Base-by-base conservation (phyloP, 495 filamentous ascomycete species). In the Penicillium manginii region DNA sequence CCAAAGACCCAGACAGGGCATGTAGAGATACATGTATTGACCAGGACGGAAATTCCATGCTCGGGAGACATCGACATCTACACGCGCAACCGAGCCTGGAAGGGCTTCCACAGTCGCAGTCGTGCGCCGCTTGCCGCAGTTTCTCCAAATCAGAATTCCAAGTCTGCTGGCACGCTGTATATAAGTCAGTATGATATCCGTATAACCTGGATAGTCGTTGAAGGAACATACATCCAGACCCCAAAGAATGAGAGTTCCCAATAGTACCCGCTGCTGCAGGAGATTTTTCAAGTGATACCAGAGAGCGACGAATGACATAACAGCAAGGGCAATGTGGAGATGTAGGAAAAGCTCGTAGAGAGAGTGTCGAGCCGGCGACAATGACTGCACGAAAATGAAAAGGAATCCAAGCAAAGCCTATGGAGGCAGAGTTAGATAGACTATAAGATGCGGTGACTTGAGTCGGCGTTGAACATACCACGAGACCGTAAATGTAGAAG, bases 301-400 rank as follows among this genome's bases (percentile, higher is more conserved):
- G n/a, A 83, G 63, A 26, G 76, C 82, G 4, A 82, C 71, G 39
- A 86, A 67, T 1, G 75, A 75, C 57, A 79, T 60, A 23, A 83
- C 55, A 6, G 77, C 82, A 10, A 81, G 42, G 2, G 81, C 54
- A n/a, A 82, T 78, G 58, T 86, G 83, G 18, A 77, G 63, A 62
- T 81, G 79, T 45, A 85, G 75, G 56, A 86, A 86, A 10, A 78
- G 74, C 59, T 86, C 83, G 63, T 86, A 85, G 60, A 84, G 84
- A 11, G 82, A 76, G 64, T 85, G 83, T 46, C 83, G 79, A 21
- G 82, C 43, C 18, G 82, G 80, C 43, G 82, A 81, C 50, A 77
- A 60, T 14, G 83, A 79, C 61, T 82, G 76, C 31, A 85, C 33
- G 37, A 73, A 62, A 18, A 86, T 80, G 60, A 78, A 63, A 19